Base-by-base conservation (phyloP, 2,329 filamentous ascomycete species). In the Periconia macrospinosa region DNA sequence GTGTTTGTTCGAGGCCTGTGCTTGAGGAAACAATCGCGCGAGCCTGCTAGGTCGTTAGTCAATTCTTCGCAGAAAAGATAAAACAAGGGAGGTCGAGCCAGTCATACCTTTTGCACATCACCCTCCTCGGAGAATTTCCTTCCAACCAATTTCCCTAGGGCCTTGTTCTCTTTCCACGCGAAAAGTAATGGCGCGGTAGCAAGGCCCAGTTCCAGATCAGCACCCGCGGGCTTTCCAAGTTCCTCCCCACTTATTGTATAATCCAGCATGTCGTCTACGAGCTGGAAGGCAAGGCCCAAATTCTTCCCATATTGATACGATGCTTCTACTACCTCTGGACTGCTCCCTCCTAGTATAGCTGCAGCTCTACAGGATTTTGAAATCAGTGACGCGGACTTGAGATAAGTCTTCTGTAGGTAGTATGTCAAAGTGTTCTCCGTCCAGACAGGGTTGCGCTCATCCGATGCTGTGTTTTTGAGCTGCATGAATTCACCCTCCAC, bases 401-500 rank as follows among this genome's bases (percentile, higher is more conserved):
- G 83, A 70, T 99, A 99, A 27, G 94, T 99, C 82, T 99, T 99
- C 72, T 97, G 91, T 47, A 99, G 81, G 72, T 99, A 99, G 77
- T 99, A 97, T 23, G 86, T 84, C 57, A 99, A 83, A 1, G 92
- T 90, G 49, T 96, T 90, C 68, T 97, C 91, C 1, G 89, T 94
- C 84, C 90, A 97, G 10, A 83, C 79, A 1, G 93, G 93, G 62
- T 90, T 87, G 60, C 84, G 82, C 79, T 97, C 93, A 71, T 97
- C 93, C 60, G 85, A 82, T 44, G 90, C 90, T 1, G 94, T 97
- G 76, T 99, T 99, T 79, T 96, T 95, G 65, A 99, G 81, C 79
- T 99, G 94, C 94, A 99, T 99, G 79, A 99, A 97, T 76, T 99
- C 94, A 69, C 94, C 94, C 78, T 99, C 94, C 18, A 99, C 92